Evolutionary conservation across 2,329 filamentous ascomycete genomes (phyloP).

Genomic region (Aspergillus viridinutans): DNA sequence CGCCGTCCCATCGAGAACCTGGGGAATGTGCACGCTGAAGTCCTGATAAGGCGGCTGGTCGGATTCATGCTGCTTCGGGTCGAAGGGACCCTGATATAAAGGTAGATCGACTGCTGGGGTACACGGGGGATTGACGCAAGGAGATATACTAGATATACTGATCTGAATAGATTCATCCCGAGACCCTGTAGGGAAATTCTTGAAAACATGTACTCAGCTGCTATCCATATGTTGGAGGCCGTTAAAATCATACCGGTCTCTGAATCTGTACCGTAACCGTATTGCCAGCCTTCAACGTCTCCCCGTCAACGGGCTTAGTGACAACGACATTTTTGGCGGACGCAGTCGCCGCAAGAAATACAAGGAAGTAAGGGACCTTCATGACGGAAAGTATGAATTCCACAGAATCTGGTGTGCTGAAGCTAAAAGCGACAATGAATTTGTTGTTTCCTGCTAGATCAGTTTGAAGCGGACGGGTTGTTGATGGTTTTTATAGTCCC

Average conservation of each 20-base stretch:
- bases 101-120: too few relatives aligned
- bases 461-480: neutral
- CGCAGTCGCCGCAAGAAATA: slow-evolving; percentile 18
- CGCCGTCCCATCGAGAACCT: slow-evolving; percentile 11
- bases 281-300: slow-evolving; percentile 16
- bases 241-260: slow-evolving; percentile 20
- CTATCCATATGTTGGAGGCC: neutral
- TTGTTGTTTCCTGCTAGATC: neutral
- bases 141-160: slow-evolving; percentile 25
- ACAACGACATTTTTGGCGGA: slow-evolving; percentile 26
- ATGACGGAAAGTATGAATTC: slow-evolving; percentile 11
- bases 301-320: slow-evolving; percentile 17
- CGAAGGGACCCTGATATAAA: slow-evolving; percentile 26
- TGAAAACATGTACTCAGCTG: neutral
- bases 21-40: slow-evolving; percentile 26
- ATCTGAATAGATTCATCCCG: too few relatives aligned
- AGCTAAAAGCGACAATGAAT: neutral
- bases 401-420: neutral
- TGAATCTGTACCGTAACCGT: slow-evolving; percentile 26
- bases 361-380: slow-evolving; percentile 18
- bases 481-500: neutral
- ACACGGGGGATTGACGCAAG: slow-evolving; percentile 23
- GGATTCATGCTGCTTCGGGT: slow-evolving; percentile 23
- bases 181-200: slow-evolving; percentile 26
- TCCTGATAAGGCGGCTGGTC: slow-evolving; percentile 26